Conservation (phyloP, 139 green algal genomes). For the Ettlia oleoabundans region DNA sequence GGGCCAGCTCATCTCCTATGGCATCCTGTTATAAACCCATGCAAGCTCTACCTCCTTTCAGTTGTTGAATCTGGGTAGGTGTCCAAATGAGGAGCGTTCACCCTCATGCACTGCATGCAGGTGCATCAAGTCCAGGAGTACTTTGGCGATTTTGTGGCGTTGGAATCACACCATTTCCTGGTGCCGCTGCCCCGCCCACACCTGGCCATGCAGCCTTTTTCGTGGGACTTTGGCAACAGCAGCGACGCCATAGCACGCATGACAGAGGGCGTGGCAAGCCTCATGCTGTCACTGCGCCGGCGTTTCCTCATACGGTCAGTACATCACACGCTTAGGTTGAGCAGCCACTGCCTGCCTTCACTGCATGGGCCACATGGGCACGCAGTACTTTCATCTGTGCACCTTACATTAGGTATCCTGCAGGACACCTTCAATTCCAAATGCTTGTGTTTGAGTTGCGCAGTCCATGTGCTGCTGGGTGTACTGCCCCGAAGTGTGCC, state of each 20-base stretch:
- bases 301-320: constrained; percentile 76
- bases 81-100: no score
- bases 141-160: constrained; percentile 87
- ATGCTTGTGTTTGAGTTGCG: neutral
- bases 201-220: constrained; percentile 50
- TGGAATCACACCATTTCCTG: constrained; percentile 86
- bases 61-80: no score
- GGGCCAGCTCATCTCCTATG: no score
- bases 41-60: no score
- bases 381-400: neutral
- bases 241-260: constrained; percentile 59
- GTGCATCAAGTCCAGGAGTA: constrained; percentile 83
- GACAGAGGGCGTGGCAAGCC: constrained; percentile 81
- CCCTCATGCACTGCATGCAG: no score
- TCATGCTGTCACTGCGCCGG: constrained; percentile 81
- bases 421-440: no score
- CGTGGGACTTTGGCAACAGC: constrained; percentile 60
- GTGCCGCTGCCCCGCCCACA: constrained; percentile 64
- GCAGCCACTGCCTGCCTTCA: no score
- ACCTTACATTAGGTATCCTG: no score
- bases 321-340: no score
- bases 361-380: neutral
- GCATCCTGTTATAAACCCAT: no score
- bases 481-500: neutral
- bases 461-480: neutral